A percentile compares a stretch with the other conserved stretches of the same genome.
Conservation (phyloP, 805 yeast species). For the Candida ascalaphidarum region DNA sequence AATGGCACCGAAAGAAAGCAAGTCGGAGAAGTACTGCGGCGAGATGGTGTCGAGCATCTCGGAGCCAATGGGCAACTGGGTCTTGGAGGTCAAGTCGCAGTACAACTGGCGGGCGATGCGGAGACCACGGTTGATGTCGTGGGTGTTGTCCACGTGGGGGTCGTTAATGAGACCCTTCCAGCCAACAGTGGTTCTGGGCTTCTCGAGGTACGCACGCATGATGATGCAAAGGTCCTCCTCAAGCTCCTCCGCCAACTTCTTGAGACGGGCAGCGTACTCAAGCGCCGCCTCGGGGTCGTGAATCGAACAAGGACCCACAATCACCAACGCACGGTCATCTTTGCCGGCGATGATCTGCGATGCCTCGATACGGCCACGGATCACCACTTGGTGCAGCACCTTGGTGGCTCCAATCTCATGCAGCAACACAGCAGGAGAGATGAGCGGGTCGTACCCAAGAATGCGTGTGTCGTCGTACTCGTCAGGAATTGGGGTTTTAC, state of each 20-base stretch:
- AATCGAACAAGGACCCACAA: constrained; percentile 96
- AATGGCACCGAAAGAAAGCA: constrained; percentile 91
- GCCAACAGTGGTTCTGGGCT: constrained; percentile 98
- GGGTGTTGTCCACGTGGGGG: constrained; percentile 88
- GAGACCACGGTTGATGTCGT: constrained; percentile 91
- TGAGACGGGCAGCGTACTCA: constrained; percentile 73
- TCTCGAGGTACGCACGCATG: constrained; percentile 97
- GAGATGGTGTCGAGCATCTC: constrained; percentile 98
- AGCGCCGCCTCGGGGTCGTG: constrained; percentile 87
- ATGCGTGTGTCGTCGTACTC: constrained; percentile 73
- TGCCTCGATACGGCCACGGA: constrained; percentile 72
- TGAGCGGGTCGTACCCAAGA: constrained; percentile 87
- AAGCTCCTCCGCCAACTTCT: constrained; percentile 60
- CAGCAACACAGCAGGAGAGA: constrained; percentile 87
- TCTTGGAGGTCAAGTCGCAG: constrained; percentile 61
- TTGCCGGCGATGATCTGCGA: constrained; percentile 62
- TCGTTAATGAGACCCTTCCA: constrained; percentile 98
- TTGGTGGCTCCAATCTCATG: constrained; percentile 67
- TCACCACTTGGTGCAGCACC: constrained; percentile 52
- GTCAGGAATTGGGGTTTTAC: constrained; percentile 46
- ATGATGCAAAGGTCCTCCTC: constrained; percentile 70
- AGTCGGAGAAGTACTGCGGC: constrained; percentile 90
- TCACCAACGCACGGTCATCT: constrained; percentile 78
- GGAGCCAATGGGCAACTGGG: constrained; percentile 85
- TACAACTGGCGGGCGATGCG: constrained; percentile 80